Percentiles rank a stretch among this genome's conserved stretches.
Evolutionary conservation across 2,329 filamentous ascomycete genomes (phyloP).

Genomic region (Ramichloridium luteum): DNA sequence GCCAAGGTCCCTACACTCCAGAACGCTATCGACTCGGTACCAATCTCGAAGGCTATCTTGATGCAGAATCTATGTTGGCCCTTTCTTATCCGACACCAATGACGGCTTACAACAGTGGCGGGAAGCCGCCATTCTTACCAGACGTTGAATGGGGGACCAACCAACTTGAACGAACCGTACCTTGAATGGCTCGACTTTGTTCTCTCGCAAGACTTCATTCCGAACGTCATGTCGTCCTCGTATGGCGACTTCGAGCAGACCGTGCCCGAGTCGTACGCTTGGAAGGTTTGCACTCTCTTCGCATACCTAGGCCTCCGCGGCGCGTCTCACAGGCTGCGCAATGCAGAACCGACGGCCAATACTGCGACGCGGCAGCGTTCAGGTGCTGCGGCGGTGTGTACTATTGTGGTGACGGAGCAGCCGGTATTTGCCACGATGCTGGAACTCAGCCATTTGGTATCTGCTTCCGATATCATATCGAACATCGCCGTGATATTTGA

Average conservation of each 20-base stretch:
- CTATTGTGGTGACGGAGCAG: background rate
- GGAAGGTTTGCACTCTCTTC: slow-evolving; percentile 49
- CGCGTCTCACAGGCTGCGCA: background rate
- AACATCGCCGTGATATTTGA: too few species aligned
- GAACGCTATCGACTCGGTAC: slow-evolving; percentile 17
- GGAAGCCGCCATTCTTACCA: slow-evolving; percentile 42
- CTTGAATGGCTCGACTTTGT: slow-evolving; percentile 48
- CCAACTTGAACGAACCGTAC: slow-evolving; percentile 52
- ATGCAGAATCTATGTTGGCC: slow-evolving; percentile 48
- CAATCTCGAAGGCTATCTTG: slow-evolving; percentile 48
- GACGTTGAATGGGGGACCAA: slow-evolving; percentile 20
- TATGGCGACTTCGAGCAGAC: slow-evolving; percentile 55
- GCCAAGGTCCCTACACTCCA: slow-evolving; percentile 29
- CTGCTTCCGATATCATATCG: too few species aligned
- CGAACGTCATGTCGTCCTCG: slow-evolving; percentile 48
- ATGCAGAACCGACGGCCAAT: background rate
- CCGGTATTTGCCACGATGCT: slow-evolving; percentile 1
- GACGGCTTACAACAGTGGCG: slow-evolving; percentile 48
- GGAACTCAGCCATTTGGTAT: background rate
- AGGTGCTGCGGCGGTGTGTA: background rate
- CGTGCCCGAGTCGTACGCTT: slow-evolving; percentile 46
- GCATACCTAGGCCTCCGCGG: slow-evolving; percentile 49
- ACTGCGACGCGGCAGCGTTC: background rate
- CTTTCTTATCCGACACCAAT: slow-evolving; percentile 44
- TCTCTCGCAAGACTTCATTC: slow-evolving; percentile 40